Evolutionary conservation across 2,329 filamentous ascomycete genomes (phyloP), one percentile per base, ranked within the genome.

Genomic region (Colletotrichum higginsianum): DNA sequence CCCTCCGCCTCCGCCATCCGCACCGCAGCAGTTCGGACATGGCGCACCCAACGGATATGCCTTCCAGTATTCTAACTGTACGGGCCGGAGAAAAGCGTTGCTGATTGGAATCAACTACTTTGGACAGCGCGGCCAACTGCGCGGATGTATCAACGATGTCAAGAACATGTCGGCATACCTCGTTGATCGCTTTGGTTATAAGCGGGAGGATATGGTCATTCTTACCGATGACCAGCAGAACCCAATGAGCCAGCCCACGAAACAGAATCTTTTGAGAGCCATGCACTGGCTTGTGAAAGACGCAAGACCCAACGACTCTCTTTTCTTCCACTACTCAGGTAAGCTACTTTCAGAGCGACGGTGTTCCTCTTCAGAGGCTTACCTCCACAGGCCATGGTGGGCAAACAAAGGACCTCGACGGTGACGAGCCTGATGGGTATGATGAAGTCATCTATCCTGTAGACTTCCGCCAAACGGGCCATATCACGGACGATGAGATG

Each of bases 231-330:
- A 98, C 80, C 95, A 98, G 84, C 94, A 98, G 81, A 98, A 98
- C 77, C 94, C 94, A 35, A 97, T 98, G 93, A 97, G 94, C 83
- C 94, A 98, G 84, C 96, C 96, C 11, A 98, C 95, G 6, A 98
- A 98, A 82, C 93, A 94, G 76, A 98, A 98, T 79, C 97, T 98
- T 67, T 83, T 98, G 47, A 90, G 96, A 64, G 96, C 96, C 40
- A 98, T 98, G 96, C 95, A 98, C 80, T 98, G 96, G 96, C 85
- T 98, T 23, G 94, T 98, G 69, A 98, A 98, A 83, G 95, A 98
- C 79, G 95, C 96, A 5, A 89, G 89, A 69, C 93, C 95, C 0
- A 97, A 98, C 79, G 96, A 98, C 80, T 97, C 96, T 5, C 88
- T 98, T 8, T 98, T 98, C 84, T 98, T 98, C 85, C 96, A 98